Base-by-base conservation (phyloP, 345 rosid species). In the Hibiscus trionum region DNA sequence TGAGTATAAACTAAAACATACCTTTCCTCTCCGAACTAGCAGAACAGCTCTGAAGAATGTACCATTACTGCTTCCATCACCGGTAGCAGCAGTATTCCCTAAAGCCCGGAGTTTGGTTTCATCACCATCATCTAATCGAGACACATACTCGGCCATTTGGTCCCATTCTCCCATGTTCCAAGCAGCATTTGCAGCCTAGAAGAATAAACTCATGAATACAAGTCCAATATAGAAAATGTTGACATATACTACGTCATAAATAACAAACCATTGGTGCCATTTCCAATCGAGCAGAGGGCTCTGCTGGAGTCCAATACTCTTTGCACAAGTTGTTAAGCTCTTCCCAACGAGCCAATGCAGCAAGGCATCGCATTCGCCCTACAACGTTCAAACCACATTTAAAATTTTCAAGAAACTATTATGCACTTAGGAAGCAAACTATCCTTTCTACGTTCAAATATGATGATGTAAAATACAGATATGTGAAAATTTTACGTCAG, bases 131-230 rank as follows among this genome's bases (percentile, higher is more conserved):
- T 95, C 99, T 76, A 95, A 82, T 58, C 93, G 86, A 72, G 91
- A 90, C 64, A 90, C 98, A 84, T 92, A 95, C 82, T 95, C 99
- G 12, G 94, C 93, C 99, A 95, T 95, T 81, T 92, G 98, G 78
- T 95, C 98, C 99, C 99, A 95, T 76, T 95, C 98, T 60, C 98
- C 98, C 99, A 95, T 95, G 76, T 90, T 95, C 99, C 98, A 95
- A 72, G 99, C 99, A 85, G 99, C 99, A 49, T 12, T 53, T 77
- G 98, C 98, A 76, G 99, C 99, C 99, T 94, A 77, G 44, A 60
- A 47, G 17, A 78, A 70, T 31, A 70, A 72, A 19, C 59, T 73
- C 37, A 55, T 52, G 26, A 67, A 5, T 15, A 61, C 77, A 78
- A 66, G 52, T 49, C 55, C 39, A 27, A 19, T 33, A 70, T n/a